Base-by-base conservation (phyloP, 2,329 filamentous ascomycete genomes). In the Mycosphaerella arachidis region DNA sequence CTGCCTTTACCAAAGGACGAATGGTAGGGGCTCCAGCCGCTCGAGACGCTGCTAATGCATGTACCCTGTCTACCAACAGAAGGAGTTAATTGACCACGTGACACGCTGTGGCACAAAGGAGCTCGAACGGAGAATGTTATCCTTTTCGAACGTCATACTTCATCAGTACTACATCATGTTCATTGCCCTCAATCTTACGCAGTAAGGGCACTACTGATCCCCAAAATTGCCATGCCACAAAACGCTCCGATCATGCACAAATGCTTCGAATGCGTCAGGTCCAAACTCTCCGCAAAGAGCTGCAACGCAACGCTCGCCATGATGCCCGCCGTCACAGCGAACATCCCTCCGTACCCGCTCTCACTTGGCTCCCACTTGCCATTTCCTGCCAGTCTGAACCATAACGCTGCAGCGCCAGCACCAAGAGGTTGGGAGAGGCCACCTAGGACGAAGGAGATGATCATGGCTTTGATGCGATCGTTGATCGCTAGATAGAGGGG, bases 281-380 rank as follows among this genome's bases (percentile, higher is more conserved):
- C 89, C 71, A 96, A 74, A 66, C 88, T 89, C 78, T 99, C 92
- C 3, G 89, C 87, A 70, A 97, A 93, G 6, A 99, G 79, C 76
- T 95, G 90, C 71, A 99, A 76, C 2, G 89, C 92, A 31, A 99
- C 94, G 68, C 89, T 94, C 30, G 91, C 88, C 94, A 99, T 97
- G 68, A 99, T 95, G 1, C 94, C 94, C 0, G 92, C 87, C 0
- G 93, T 97, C 9, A 87, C 79, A 6, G 91, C 92, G 78, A 99
- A 99, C 77, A 97, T 87, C 55, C 84, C 84, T 0, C 87, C 90
- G 70, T 94, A 93, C 0, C 84, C 80, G 33, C 77, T 81, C 70
- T 86, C 83, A 0, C 80, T 81, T 0, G 82, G 79, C 52, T 72
- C 76, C 64, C 71, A 77, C 35, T 73, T 68, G 67, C 67, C 81